phyloP scores from a whole-genome alignment of 345 rosid genomes.

The Gossypium longicalyx region DNA sequence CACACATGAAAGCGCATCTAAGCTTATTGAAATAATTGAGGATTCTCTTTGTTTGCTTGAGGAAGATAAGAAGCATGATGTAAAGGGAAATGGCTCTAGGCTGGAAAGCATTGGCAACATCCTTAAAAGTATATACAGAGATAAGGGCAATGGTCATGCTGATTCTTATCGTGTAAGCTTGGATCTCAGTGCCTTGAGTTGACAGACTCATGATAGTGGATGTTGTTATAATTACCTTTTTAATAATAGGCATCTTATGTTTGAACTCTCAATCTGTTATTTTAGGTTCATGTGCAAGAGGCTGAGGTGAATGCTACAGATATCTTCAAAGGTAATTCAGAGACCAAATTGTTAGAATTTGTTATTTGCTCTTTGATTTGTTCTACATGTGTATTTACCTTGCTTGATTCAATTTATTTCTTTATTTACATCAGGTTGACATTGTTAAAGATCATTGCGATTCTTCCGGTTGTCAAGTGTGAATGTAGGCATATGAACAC shows the following conservation, averaged over 20 bases:
- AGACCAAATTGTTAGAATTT: slow-evolving; percentile 10
- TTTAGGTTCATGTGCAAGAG: slow-evolving; percentile 88
- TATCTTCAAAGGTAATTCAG: slow-evolving; percentile 54
- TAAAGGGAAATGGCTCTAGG: slow-evolving; percentile 51
- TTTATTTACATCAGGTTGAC: background rate
- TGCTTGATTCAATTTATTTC: slow-evolving; percentile 1
- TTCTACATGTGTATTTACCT: background rate
- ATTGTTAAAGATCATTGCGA: too few species aligned
- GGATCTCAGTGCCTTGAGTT: slow-evolving; percentile 13
- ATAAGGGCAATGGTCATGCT: slow-evolving; percentile 52
- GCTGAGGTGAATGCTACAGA: slow-evolving; percentile 49
- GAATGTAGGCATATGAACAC: too few species aligned
- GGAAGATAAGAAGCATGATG: slow-evolving; percentile 63
- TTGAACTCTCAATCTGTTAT: slow-evolving; percentile 19
- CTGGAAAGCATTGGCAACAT: slow-evolving; percentile 71
- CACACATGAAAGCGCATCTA: slow-evolving; percentile 65
- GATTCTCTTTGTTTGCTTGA: slow-evolving; percentile 66
- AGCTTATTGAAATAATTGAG: slow-evolving; percentile 65
- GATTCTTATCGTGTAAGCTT: slow-evolving; percentile 72
- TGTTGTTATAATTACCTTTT: slow-evolving; percentile 3
- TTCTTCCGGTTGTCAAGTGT: too few species aligned
- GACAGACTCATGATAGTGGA: background rate
- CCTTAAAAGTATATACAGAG: slow-evolving; percentile 70
- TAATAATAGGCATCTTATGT: background rate
- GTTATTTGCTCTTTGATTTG: background rate